phyloP scores from a whole-genome alignment of 805 yeast species.

The Saturnispora kantuleensis region DNA sequence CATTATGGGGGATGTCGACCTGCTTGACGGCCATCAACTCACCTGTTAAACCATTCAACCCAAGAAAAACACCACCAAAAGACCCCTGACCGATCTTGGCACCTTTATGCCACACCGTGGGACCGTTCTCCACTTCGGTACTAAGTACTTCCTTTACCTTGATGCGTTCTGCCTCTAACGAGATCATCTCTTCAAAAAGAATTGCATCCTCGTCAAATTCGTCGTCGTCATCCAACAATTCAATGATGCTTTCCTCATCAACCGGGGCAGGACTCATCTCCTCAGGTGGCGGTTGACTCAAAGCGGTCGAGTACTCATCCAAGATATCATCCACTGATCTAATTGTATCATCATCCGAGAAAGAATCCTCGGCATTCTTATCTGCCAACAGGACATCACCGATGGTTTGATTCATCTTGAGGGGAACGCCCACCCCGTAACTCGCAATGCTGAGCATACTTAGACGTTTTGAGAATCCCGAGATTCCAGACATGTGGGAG shows the following conservation, averaged over 20 bases:
- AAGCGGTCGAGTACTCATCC: conserved; percentile 4
- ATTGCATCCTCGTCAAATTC: conserved; percentile 20
- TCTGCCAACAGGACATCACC: conserved; percentile 56
- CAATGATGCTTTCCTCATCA: conserved; percentile 33
- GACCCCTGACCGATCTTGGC: conserved; percentile 91
- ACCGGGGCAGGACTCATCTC: neutral
- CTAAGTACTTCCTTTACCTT: conserved; percentile 26
- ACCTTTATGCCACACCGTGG: conserved; percentile 85
- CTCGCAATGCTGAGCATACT: conserved; percentile 23
- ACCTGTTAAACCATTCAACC: conserved; percentile 86
- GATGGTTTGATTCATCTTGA: conserved; percentile 36
- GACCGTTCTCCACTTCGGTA: conserved; percentile 41
- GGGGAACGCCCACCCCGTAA: conserved; percentile 22
- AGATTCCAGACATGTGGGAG: conserved; percentile 13
- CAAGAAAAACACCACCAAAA: conserved; percentile 88
- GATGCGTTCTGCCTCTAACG: conserved; percentile 4
- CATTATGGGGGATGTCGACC: conserved; percentile 51
- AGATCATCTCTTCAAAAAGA: conserved; percentile 22
- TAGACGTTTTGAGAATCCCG: conserved; percentile 14
- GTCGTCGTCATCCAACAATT: conserved; percentile 34
- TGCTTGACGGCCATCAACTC: conserved; percentile 97
- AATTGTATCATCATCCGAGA: neutral
- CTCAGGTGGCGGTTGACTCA: conserved; percentile 11
- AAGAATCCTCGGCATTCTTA: conserved; percentile 32
- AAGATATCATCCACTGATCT: conserved; percentile 1